phyloP scores from a whole-genome alignment of 2,329 filamentous ascomycete species.

The Alternaria atra region DNA sequence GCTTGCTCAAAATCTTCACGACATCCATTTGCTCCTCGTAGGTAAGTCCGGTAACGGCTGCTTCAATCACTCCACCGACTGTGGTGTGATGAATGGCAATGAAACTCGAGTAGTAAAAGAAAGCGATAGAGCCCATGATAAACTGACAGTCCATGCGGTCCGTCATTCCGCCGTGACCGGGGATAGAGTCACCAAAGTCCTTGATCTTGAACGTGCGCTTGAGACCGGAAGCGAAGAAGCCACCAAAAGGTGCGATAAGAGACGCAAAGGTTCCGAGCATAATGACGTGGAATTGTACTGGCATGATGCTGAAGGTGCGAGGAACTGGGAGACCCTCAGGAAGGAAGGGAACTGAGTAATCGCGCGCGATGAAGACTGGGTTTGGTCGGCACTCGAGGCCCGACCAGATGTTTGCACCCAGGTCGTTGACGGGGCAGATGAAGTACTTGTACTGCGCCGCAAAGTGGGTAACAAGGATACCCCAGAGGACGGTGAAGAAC shows the following conservation, averaged over 20 bases:
- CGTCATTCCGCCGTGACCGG: constrained; percentile 96
- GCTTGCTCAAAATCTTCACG: constrained; percentile 68
- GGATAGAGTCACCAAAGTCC: constrained; percentile 98
- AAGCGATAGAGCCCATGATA: constrained; percentile 99
- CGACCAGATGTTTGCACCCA: constrained; percentile 91
- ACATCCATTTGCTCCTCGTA: constrained; percentile 89
- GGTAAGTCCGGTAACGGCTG: constrained; percentile 86
- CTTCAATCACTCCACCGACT: constrained; percentile 88
- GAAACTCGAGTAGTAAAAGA: constrained; percentile 98
- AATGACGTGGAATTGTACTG: constrained; percentile 93
- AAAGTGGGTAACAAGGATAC: constrained; percentile 80
- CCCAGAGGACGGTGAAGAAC: constrained; percentile 92
- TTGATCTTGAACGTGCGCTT: constrained; percentile 99
- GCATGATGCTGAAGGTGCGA: constrained; percentile 78
- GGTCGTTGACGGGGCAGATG: constrained; percentile 95
- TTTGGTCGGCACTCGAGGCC: constrained; percentile 90
- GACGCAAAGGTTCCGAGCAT: constrained; percentile 93
- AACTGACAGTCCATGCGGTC: constrained; percentile 99
- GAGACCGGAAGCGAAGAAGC: constrained; percentile 96
- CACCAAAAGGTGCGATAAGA: constrained; percentile 94
- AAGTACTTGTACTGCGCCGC: constrained; percentile 95
- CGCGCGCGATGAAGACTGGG: constrained; percentile 84
- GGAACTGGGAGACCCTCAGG: constrained; percentile 63
- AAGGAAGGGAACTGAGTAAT: constrained; percentile 71
- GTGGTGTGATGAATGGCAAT: constrained; percentile 87